Evolutionary conservation across 257 asterid genomes (phyloP).

Genomic region (Solanum habrochaites): DNA sequence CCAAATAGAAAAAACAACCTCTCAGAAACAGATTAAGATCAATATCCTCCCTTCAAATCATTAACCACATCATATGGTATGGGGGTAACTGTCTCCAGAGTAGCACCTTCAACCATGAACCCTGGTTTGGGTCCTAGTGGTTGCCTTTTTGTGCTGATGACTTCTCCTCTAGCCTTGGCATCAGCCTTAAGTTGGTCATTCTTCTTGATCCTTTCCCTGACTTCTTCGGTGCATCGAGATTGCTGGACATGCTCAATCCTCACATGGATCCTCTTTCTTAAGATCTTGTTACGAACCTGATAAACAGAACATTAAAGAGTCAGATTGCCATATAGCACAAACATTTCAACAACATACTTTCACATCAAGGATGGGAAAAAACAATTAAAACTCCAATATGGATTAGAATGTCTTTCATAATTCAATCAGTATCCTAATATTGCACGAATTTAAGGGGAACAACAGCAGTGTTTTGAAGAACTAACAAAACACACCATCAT

Average conservation of each 20-base stretch:
- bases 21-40: background rate
- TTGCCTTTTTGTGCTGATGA: conserved; percentile 75
- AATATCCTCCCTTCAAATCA: conserved; percentile 93
- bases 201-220: conserved; percentile 36
- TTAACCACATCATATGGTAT: conserved; percentile 90
- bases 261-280: conserved; percentile 61
- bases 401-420: background rate
- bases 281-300: conserved; percentile 60
- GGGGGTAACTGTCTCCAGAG: conserved; percentile 78
- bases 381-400: background rate
- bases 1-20: background rate
- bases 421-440: background rate
- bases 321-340: background rate
- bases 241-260: conserved; percentile 70
- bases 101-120: conserved; percentile 66
- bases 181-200: conserved; percentile 64
- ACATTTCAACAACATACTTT: background rate
- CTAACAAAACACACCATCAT: background rate
- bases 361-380: background rate
- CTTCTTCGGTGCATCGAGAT: conserved; percentile 63
- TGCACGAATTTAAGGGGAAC: background rate
- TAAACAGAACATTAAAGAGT: background rate
- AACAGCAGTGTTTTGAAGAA: background rate
- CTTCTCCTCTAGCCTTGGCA: conserved; percentile 58
- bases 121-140: conserved; percentile 80